phyloP scores from a whole-genome alignment of 768 basidiomycete genomes.

The Pulveroboletus sp. region DNA sequence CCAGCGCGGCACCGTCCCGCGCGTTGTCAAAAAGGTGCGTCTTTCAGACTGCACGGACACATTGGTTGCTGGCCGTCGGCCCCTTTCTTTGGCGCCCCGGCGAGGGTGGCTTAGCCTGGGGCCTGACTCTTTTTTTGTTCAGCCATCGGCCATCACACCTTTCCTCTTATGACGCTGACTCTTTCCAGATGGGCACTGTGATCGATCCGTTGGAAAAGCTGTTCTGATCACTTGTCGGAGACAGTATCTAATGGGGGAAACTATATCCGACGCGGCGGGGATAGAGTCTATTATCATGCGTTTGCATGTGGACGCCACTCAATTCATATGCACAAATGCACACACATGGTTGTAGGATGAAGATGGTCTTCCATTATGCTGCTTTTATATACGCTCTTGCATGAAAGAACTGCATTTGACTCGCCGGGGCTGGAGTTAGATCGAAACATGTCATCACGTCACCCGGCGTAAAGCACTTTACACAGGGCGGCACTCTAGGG shows the following conservation, averaged over 20 bases:
- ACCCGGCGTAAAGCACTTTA: neutral
- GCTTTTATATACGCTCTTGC: neutral
- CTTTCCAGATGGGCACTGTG: slow-evolving; percentile 61
- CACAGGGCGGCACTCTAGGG: too few relatives aligned
- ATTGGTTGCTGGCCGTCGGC: neutral
- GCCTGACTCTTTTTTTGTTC: neutral
- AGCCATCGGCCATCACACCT: too few relatives aligned
- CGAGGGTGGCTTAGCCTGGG: neutral
- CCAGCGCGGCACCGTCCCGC: slow-evolving; percentile 81
- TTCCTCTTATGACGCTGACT: neutral
- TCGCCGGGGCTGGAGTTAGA: too few relatives aligned
- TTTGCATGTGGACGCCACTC: neutral
- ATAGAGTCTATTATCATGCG: too few relatives aligned
- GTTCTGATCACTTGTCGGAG: slow-evolving; percentile 19
- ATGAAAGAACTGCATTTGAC: too few relatives aligned
- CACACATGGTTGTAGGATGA: neutral
- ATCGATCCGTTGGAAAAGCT: slow-evolving; percentile 68
- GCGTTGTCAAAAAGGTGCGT: slow-evolving; percentile 80
- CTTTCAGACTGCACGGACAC: neutral
- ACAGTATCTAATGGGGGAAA: too few relatives aligned
- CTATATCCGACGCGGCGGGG: neutral
- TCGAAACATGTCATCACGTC: neutral
- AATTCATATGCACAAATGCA: neutral
- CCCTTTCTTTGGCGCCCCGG: too few relatives aligned
- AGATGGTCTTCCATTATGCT: neutral